Conservation (phyloP, 2,329 filamentous ascomycete genomes). For the Colletotrichum sp. region DNA sequence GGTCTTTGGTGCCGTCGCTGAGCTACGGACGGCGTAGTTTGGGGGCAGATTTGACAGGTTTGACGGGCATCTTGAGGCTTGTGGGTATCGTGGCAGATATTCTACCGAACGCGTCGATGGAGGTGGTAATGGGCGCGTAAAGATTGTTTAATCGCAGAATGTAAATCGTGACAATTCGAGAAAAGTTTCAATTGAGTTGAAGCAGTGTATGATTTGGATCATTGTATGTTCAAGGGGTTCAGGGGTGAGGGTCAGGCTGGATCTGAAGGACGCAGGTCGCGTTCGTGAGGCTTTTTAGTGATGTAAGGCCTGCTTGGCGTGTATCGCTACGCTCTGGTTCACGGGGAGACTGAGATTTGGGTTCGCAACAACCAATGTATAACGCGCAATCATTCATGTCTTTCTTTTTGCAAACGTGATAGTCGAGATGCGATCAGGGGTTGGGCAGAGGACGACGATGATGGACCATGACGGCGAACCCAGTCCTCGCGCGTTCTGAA, state of each 20-base stretch:
- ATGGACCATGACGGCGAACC: background rate
- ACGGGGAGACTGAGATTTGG: rapidly evolving
- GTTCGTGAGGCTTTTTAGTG: background rate
- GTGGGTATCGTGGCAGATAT: background rate
- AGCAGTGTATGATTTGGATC: rapidly evolving
- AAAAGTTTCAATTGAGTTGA: background rate
- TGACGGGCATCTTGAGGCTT: background rate
- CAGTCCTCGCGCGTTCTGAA: background rate
- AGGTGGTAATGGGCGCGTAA: rapidly evolving
- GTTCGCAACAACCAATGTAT: rapidly evolving
- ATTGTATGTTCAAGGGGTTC: background rate
- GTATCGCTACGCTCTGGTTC: background rate
- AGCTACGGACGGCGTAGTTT: background rate
- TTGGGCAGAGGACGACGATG: background rate
- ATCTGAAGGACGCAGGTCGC: background rate
- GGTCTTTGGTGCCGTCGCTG: background rate
- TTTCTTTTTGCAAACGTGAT: background rate
- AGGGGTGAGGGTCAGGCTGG: background rate
- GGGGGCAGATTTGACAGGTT: background rate
- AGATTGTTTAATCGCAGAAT: background rate
- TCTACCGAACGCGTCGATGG: background rate
- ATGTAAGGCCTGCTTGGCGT: background rate
- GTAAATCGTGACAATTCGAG: background rate
- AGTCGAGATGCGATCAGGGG: background rate
- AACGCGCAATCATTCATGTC: background rate